Evolutionary conservation across 768 basidiomycete species (phyloP).

Genomic region (Galerina marginata): DNA sequence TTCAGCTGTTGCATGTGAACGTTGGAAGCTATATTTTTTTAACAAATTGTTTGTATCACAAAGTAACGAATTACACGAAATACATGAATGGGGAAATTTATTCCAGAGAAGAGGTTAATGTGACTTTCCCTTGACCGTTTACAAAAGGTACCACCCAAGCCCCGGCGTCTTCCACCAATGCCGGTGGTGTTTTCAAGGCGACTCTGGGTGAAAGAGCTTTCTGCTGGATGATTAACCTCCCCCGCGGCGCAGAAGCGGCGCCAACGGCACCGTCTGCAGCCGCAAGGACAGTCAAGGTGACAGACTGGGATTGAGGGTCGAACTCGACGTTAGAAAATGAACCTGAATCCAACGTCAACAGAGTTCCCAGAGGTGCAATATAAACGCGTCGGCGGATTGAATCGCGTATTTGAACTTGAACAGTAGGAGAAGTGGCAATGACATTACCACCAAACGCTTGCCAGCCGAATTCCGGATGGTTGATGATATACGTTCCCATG

Average conservation of each 20-base stretch:
- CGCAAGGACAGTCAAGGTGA: slow-evolving; percentile 47
- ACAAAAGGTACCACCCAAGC: slow-evolving; percentile 52
- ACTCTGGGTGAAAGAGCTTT: slow-evolving; percentile 46
- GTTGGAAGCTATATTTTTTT: too few relatives aligned
- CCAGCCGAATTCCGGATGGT: slow-evolving; percentile 66
- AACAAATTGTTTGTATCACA: too few relatives aligned
- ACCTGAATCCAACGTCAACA: slow-evolving; percentile 55
- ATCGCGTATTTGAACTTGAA: slow-evolving; percentile 51
- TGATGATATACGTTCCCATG: slow-evolving; percentile 50
- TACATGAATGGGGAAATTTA: not conserved
- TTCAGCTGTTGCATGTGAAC: too few relatives aligned
- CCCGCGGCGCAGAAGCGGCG: slow-evolving; percentile 52
- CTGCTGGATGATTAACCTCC: slow-evolving; percentile 50
- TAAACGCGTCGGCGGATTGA: slow-evolving; percentile 56
- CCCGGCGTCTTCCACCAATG: slow-evolving; percentile 46
- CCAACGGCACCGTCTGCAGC: slow-evolving; percentile 40
- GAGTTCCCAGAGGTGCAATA: slow-evolving; percentile 52
- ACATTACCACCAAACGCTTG: slow-evolving; percentile 62
- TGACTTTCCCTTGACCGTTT: slow-evolving; percentile 43
- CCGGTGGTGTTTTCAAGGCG: slow-evolving; percentile 44
- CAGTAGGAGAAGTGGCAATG: slow-evolving; percentile 42
- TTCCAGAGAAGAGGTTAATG: slow-evolving; percentile 19
- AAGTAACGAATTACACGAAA: too few relatives aligned
- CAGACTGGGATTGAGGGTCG: slow-evolving; percentile 41
- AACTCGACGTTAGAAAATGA: slow-evolving; percentile 51